phyloP scores from a whole-genome alignment of 441 rosid species.

The Euphorbia neoarborescens region DNA sequence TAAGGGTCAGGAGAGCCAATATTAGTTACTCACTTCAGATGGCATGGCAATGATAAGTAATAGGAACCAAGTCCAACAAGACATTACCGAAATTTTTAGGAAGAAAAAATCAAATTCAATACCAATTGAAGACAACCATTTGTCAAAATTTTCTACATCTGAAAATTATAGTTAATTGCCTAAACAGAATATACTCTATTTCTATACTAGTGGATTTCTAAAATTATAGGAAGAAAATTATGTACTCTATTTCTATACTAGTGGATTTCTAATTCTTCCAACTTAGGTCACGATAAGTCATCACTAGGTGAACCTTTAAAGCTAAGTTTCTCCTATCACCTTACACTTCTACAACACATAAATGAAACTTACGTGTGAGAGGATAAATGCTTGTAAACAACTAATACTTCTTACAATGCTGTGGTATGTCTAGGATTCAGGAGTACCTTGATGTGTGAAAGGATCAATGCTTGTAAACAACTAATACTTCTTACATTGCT shows the following conservation, averaged over 20 bases:
- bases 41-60: background rate
- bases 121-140: too few species aligned
- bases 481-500: background rate
- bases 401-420: background rate
- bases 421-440: too few species aligned
- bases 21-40: background rate
- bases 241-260: too few species aligned
- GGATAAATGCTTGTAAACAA: background rate
- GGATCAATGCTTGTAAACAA: background rate
- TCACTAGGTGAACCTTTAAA: background rate
- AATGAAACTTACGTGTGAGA: background rate
- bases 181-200: too few species aligned
- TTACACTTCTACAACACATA: background rate
- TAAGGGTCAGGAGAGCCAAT: background rate
- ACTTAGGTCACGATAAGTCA: background rate
- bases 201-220: background rate
- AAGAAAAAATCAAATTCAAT: too few species aligned
- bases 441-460: background rate
- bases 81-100: too few species aligned
- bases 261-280: background rate
- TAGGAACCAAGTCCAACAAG: too few species aligned
- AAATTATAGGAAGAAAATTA: too few species aligned
- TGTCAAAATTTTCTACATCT: too few species aligned
- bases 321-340: slow-evolving; percentile 8
- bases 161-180: too few species aligned